Evolutionary conservation across 1,284 basidiomycete genomes (phyloP), one percentile per base, ranked within the genome.

Genomic region (Pseudozyma pruni): DNA sequence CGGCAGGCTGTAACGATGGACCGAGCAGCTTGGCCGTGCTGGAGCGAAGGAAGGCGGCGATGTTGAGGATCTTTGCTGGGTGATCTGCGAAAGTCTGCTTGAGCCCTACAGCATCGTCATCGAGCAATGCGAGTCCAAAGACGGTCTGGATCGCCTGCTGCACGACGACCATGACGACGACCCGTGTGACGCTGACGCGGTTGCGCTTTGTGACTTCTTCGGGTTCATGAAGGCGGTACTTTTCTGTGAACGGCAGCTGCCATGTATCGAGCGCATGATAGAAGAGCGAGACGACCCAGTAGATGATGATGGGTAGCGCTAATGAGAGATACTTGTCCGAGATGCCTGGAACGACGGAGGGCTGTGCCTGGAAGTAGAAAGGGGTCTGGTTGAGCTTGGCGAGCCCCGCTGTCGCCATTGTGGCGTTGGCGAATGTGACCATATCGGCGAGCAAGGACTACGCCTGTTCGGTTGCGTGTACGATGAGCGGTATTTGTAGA

Each of bases 101-200:
- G 20, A 63, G 41, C 8, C 56, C 73, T 0, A 62, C 61, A 8
- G 53, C 46, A 9, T 85, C 87, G 11, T 87, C 86, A 23, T 89
- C 86, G 58, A 98, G 78, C 87, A 89, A 90, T 37, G 88, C 83
- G 10, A 87, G 81, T 0, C 92, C 95, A 5, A 96, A 82, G 0
- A 85, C 57, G 0, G 93, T 95, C 84, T 98, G 96, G 2, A 98
- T 80, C 29, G 87, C 78, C 69, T 99, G 94, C 83, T 96, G 93
- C 31, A 93, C 74, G 16, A 94, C 49, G 49, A 98, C 94, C 4
- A 91, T 91, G 76, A 85, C 83, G 43, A 95, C 78, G 50, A 98
- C 94, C 62, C 91, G 83, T 1, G 78, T 62, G 10, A 88, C 87
- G 0, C 90, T 88, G 10, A 89, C 94, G 16, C 89, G 87, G 81